Evolutionary conservation across 495 filamentous ascomycete genomes (phyloP).

Genomic region (Aspergillus homomorphus): DNA sequence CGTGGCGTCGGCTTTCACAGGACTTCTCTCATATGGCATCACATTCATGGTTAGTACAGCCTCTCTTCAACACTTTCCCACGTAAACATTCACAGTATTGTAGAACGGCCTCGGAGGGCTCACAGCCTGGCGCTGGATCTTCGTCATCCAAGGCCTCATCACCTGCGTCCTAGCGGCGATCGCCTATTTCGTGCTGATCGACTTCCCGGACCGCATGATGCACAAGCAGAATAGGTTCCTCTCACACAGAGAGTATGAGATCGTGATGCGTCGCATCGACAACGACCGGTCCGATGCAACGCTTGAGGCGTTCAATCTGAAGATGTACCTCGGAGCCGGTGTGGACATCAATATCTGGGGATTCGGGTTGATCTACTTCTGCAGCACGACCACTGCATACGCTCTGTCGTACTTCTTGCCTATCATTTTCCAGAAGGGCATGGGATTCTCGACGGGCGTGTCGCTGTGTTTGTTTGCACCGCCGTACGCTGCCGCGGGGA

Average conservation of each 20-base stretch:
- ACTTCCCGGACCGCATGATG: constrained; percentile 43
- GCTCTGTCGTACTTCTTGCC: constrained; percentile 52
- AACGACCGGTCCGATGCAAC: constrained; percentile 33
- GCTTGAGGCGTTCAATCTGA: constrained; percentile 27
- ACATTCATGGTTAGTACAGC: constrained; percentile 43
- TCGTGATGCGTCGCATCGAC: constrained; percentile 38
- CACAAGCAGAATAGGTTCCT: constrained; percentile 38
- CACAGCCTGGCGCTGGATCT: constrained; percentile 22
- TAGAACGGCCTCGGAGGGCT: constrained; percentile 24
- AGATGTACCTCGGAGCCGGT: constrained; percentile 26
- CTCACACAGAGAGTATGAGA: constrained; percentile 28
- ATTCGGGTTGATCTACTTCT: constrained; percentile 44
- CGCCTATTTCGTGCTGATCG: constrained; percentile 44
- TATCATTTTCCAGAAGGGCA: constrained; percentile 43
- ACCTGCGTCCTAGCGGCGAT: constrained; percentile 26
- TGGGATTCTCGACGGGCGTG: constrained; percentile 44
- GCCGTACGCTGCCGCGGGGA: constrained; percentile 36
- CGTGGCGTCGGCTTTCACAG: constrained; percentile 53
- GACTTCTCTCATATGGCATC: constrained; percentile 57
- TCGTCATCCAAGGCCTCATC: constrained; percentile 30
- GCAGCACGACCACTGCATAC: constrained; percentile 44
- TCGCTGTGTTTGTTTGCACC: constrained; percentile 46
- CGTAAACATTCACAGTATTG: not conserved
- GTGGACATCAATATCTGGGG: constrained; percentile 40
- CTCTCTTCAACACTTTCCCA: too few relatives aligned